phyloP scores from a whole-genome alignment of 495 filamentous ascomycete genomes.

The Gamarada debralockiae region DNA sequence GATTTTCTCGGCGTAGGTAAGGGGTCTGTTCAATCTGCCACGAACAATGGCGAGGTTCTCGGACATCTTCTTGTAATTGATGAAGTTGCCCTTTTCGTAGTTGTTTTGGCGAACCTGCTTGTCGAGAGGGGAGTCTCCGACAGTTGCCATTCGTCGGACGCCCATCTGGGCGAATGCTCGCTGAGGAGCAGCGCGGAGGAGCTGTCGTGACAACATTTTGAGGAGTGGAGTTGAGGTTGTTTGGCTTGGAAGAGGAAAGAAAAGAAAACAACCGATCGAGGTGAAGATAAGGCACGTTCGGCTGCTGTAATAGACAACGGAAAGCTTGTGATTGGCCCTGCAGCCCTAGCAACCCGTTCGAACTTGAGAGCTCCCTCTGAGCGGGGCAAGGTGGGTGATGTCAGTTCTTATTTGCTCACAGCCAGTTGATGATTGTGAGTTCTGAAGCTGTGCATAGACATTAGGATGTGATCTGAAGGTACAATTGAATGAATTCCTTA shows the following conservation, averaged over 20 bases:
- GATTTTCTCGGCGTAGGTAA: slow-evolving; percentile 97
- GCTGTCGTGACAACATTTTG: slow-evolving; percentile 54
- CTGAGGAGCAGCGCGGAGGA: slow-evolving; percentile 47
- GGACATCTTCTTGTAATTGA: slow-evolving; percentile 88
- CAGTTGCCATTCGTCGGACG: slow-evolving; percentile 51
- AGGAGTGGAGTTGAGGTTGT: slow-evolving; percentile 24
- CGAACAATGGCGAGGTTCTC: slow-evolving; percentile 94
- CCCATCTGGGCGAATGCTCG: slow-evolving; percentile 43
- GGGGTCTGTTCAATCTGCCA: slow-evolving; percentile 79
- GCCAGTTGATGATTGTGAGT: no score
- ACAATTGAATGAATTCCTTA: no score
- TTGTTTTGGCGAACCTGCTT: slow-evolving; percentile 56
- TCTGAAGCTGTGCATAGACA: no score
- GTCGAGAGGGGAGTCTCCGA: slow-evolving; percentile 48
- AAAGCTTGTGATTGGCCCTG: not conserved
- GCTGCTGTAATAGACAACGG: slow-evolving; percentile 10
- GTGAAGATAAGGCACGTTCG: slow-evolving; percentile 9
- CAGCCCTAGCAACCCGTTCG: not conserved
- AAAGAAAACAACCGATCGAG: slow-evolving; percentile 10
- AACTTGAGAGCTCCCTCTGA: not conserved
- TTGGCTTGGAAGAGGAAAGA: slow-evolving; percentile 12
- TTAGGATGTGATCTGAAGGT: no score
- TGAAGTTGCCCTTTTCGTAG: slow-evolving; percentile 53
- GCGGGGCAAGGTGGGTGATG: slow-evolving; percentile 13
- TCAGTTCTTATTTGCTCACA: slow-evolving; percentile 3